Evolutionary conservation across 306 rosid genomes (phyloP), one percentile per base, ranked within the genome.

Genomic region (Fagus sylvatica): DNA sequence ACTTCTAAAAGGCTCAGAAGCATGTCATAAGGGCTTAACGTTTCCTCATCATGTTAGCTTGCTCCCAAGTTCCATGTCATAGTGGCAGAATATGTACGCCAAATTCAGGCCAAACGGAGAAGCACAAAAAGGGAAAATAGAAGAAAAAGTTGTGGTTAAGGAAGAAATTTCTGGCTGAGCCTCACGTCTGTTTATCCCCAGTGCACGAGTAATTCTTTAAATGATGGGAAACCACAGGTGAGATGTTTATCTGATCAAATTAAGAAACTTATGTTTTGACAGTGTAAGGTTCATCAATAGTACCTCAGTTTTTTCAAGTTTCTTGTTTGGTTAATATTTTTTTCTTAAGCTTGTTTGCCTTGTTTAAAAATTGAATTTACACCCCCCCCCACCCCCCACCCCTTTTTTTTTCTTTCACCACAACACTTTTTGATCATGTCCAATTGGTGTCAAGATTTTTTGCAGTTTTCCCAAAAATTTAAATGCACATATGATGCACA

Each of bases 41-140:
- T 80, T 77, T 73, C 91, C 64, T 80, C 93, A 16, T 7, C 79
- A 5, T 72, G 59, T 70, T 84, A 81, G 80, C 66, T 80, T 74
- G 80, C 83, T 71, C 93, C 93, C 0, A 88, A 90, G 73, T 82
- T 89, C 55, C 91, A 91, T 76, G 80, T 82, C 55, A 4, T 93
- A 68, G 69, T 86, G 2, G 69, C 84, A 3, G 85, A 87, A 74
- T 87, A 56, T 16, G 65, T 90, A 42, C 75, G 39, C 78, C 91
- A 88, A 41, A 90, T 91, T 72, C 93, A 88, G 74, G 51, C 32
- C 32, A 85, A 74, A 77, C 70, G 90, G 73, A 86, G 84, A 74
- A 83, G 69, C 37, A 30, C 78, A 54, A 78, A 28, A 17, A 81
- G 37, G 80, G 77, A 15, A 48, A 79, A 66, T 28, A 51, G 67